These are phyloP conservation scores for Boletus rubescentipes DNA, from an alignment of 768 basidiomycete species.

Conservation along the genomic window DNA sequence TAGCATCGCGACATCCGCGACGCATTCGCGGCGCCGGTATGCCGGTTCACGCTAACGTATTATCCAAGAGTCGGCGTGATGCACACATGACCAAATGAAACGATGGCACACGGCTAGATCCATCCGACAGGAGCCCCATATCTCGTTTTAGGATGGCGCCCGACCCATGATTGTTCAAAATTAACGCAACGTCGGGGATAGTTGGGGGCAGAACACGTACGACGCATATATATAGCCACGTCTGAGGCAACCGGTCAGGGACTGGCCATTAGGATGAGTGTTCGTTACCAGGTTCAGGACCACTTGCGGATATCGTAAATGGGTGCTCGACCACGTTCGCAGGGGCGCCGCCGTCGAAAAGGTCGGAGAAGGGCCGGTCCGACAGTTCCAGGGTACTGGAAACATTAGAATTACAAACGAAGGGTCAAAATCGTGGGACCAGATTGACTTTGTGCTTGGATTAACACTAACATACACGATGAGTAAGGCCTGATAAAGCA, in stretches of 20 bases:
- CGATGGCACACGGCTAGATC: not conserved
- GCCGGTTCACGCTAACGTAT: too few relatives aligned
- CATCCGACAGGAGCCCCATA: not conserved
- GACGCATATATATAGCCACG: not conserved
- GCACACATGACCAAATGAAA: not conserved
- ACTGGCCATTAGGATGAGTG: too few relatives aligned
- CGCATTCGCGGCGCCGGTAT: too few relatives aligned
- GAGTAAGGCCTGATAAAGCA: not conserved
- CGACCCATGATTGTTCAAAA: not conserved
- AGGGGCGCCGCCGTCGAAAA: not conserved
- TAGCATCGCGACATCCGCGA: too few relatives aligned
- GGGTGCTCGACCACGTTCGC: not conserved
- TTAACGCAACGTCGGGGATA: not conserved
- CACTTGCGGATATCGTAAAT: too few relatives aligned
- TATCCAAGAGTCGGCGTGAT: too few relatives aligned
- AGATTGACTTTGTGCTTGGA: constrained; percentile 1
- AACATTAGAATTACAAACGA: not conserved
- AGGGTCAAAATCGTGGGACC: not conserved
- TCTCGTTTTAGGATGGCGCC: not conserved
- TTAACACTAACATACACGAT: not conserved
- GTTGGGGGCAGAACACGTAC: not conserved
- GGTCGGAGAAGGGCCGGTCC: not conserved
- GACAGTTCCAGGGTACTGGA: not conserved
- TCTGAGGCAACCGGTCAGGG: not conserved
- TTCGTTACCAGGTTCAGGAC: not conserved